These are phyloP conservation scores for Colletotrichum sidae DNA, from an alignment of 2,329 filamentous ascomycete genomes.

Conservation along the genomic window DNA sequence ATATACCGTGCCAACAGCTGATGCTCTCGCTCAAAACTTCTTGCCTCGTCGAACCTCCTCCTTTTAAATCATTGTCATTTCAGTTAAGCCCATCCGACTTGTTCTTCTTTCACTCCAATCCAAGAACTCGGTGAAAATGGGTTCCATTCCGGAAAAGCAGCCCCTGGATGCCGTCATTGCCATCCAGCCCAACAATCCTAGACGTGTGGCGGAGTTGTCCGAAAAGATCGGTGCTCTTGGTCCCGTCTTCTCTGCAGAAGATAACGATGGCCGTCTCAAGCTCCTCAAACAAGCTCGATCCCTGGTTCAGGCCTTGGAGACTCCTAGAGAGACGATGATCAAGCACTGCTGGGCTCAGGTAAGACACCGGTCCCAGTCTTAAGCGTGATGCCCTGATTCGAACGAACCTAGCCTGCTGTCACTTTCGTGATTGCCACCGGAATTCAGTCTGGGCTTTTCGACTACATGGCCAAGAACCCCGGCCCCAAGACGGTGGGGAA, in stretches of 20 bases:
- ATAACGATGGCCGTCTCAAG: constrained; percentile 10
- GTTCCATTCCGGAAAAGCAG: constrained; percentile 15
- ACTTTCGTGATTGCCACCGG: constrained; percentile 7
- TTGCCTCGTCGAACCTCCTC: no score
- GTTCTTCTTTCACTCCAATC: background rate
- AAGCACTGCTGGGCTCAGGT: constrained; percentile 47
- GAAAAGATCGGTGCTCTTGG: constrained; percentile 4
- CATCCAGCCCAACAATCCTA: constrained; percentile 4
- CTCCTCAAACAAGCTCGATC: constrained; percentile 23
- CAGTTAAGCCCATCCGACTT: background rate
- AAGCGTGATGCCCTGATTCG: background rate
- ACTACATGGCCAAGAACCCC: constrained; percentile 8
- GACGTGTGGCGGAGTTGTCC: background rate
- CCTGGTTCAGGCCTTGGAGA: constrained; percentile 40
- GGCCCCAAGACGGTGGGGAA: constrained; percentile 4
- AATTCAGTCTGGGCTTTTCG: constrained; percentile 17
- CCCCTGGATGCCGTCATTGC: constrained; percentile 6
- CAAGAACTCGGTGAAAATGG: background rate
- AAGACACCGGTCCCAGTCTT: background rate
- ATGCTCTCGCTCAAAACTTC: no score
- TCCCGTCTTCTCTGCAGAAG: background rate
- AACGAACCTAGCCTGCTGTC: background rate
- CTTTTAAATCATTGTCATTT: no score
- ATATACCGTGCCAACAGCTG: no score
- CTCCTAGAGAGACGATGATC: constrained; percentile 46